These are phyloP conservation scores for Dryas alaskensis DNA, from an alignment of 306 rosid genomes.

Conservation along the genomic window DNA sequence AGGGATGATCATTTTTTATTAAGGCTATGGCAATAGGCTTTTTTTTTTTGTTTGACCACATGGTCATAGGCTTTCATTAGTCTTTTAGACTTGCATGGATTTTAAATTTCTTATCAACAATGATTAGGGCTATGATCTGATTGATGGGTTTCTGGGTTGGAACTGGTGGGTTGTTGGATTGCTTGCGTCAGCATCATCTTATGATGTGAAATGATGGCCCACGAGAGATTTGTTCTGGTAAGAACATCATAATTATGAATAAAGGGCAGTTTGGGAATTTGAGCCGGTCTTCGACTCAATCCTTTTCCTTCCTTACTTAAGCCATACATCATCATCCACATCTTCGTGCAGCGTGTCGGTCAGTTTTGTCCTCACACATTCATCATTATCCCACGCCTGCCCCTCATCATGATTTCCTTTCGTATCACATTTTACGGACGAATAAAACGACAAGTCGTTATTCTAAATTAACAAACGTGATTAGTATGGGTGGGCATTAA, in stretches of 20 bases:
- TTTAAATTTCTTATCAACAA: slow-evolving; percentile 45
- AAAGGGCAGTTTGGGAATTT: slow-evolving; percentile 31
- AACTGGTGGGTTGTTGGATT: slow-evolving; percentile 10
- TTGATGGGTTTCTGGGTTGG: slow-evolving; percentile 30
- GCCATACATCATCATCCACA: slow-evolving; percentile 50
- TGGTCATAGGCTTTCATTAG: too few species aligned
- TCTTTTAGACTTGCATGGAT: slow-evolving; percentile 22
- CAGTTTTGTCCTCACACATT: too few species aligned
- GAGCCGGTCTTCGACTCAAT: slow-evolving; percentile 27
- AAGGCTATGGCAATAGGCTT: too few species aligned
- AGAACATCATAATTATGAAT: not conserved
- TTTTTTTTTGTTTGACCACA: too few species aligned
- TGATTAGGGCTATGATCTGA: slow-evolving; percentile 57
- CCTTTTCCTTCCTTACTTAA: slow-evolving; percentile 29
- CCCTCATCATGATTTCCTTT: too few species aligned
- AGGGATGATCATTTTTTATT: too few species aligned
- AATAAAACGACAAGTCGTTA: too few species aligned
- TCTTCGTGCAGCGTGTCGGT: slow-evolving; percentile 50
- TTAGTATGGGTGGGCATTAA: too few species aligned
- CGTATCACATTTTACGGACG: too few species aligned
- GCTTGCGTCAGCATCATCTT: slow-evolving; percentile 32
- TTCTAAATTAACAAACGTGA: too few species aligned
- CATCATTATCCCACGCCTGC: too few species aligned
- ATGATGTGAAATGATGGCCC: slow-evolving; percentile 23
- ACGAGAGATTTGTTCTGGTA: slow-evolving; percentile 11